Base-by-base conservation (phyloP, 257 asterid species). In the Solanum piurae region DNA sequence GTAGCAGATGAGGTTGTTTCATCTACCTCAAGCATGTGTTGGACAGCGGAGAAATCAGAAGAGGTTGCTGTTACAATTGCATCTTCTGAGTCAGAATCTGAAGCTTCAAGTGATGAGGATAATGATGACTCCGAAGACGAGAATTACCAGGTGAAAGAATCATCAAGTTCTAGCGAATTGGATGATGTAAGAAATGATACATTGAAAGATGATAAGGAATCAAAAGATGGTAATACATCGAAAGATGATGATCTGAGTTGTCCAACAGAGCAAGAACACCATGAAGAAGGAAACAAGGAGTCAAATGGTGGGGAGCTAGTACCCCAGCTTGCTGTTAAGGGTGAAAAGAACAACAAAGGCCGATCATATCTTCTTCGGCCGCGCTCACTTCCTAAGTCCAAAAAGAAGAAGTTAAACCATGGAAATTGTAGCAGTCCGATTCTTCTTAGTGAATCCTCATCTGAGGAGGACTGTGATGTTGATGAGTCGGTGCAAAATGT, bases 81-180 rank as follows among this genome's bases (percentile, higher is more conserved):
- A 46, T 29, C 84, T 72, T 82, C 49, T 11, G 85, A 46, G 66
- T 82, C 83, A 3, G 72, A 84, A 29, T 85, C 89, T 37, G 80
- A 71, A 27, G 76, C 64, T 12, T 85, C 89, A 25, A 69, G 86
- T 33, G 91, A 87, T 34, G 93, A 89, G 66, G 87, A 87, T 77
- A 49, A 34, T 77, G 83, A 62, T 84, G 88, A 87, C 84, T 79
- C 88, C 3, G 33, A 86, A 25, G 88, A 89, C 46, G 9, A 9
- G 31, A 84, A 87, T 37, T 85, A 33, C 76, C 49, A 12, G 27
- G 42, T 25, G 37, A 88, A 62, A 11, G 69, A 82, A 62, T 80
- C 79, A 16, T 72, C 25, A 25, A 80, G 84, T 42, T 87, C 90
- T 52, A 10, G 29, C 1, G 40, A 86, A 14, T 60, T 88, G 34